Conservation (phyloP, 208 protist genomes). For the Trypanosoma brucei region DNA sequence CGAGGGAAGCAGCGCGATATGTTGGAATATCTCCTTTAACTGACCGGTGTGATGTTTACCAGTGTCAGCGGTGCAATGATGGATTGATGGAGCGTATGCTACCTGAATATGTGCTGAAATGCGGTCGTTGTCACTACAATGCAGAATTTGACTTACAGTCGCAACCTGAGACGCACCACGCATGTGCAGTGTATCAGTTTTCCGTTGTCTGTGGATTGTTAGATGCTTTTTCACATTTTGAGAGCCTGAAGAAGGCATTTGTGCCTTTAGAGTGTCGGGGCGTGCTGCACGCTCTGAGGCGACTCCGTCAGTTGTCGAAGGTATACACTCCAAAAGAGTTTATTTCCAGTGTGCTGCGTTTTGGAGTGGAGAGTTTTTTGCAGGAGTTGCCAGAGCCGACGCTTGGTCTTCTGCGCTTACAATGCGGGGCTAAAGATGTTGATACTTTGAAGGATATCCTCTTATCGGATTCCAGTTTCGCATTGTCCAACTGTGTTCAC, state of each 20-base stretch:
- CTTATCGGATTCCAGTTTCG: constrained; percentile 30
- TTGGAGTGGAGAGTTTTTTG: constrained; percentile 47
- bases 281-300: constrained; percentile 32
- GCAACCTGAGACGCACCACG: constrained; percentile 42
- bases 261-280: constrained; percentile 8
- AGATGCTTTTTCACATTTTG: constrained; percentile 43
- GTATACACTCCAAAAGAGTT: constrained; percentile 23
- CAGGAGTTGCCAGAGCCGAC: constrained; percentile 29
- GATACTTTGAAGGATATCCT: constrained; percentile 34
- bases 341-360: constrained; percentile 32
- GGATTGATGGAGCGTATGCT: constrained; percentile 31
- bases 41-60: constrained; percentile 34
- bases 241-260: constrained; percentile 40
- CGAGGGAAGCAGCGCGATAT: constrained; percentile 20
- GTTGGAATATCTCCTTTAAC: constrained; percentile 33
- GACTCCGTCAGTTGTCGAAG: constrained; percentile 20
- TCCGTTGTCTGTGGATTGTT: constrained; percentile 45
- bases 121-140: constrained; percentile 71
- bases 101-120: constrained; percentile 33
- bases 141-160: constrained; percentile 56
- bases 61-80: constrained; percentile 54
- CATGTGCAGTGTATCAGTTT: constrained; percentile 52
- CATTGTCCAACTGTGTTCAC: constrained; percentile 38
- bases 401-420: constrained; percentile 34
- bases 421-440: constrained; percentile 45